Evolutionary conservation across 352 stramenopile species (phyloP), one percentile per base, ranked within the genome.

Genomic region (Phytophthora capsici): DNA sequence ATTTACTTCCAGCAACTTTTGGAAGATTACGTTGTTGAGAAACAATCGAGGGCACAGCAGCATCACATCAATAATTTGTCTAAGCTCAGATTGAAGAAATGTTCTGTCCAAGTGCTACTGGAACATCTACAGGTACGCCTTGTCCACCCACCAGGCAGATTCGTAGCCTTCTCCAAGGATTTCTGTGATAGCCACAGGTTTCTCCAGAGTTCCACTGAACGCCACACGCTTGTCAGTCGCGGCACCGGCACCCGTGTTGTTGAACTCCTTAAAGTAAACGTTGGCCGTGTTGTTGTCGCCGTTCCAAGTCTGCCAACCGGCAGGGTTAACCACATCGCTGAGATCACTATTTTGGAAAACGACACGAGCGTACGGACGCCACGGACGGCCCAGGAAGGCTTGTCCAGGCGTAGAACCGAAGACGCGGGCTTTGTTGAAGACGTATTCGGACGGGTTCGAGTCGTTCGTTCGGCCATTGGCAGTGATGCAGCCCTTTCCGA

Each of bases 251-350:
- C 59, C 59, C 4, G 6, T 60, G 34, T 62, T 68, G 44, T 57
- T 62, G 51, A 45, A 67, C 23, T 67, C 58, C 34, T 62, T 67
- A 23, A 61, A 67, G 50, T 61, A 67, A 8, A 67, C 19, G 13
- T 57, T 59, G 23, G 55, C 44, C 10, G 59, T 68, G 34, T 61
- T 68, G 23, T 47, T 50, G 51, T 53, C 45, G 5, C 28, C 43
- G 28, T 68, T 61, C 59, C 59, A 68, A 7, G 4, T 12, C 38
- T 60, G 45, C 59, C 59, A 68, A 5, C 59, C 51, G 4, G 45
- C 22, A 4, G 50, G 51, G 50, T 68, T 68, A 53, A 68, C 38
- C 20, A 63, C 46, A 32, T 68, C 17, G 41, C 51, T 57, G 4
- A 68, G 44, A 6, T 63, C 19, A 36, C 58, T 67, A 44, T 67